phyloP scores from a whole-genome alignment of 1,139 yeast species.

The Geotrichum bryndzae region DNA sequence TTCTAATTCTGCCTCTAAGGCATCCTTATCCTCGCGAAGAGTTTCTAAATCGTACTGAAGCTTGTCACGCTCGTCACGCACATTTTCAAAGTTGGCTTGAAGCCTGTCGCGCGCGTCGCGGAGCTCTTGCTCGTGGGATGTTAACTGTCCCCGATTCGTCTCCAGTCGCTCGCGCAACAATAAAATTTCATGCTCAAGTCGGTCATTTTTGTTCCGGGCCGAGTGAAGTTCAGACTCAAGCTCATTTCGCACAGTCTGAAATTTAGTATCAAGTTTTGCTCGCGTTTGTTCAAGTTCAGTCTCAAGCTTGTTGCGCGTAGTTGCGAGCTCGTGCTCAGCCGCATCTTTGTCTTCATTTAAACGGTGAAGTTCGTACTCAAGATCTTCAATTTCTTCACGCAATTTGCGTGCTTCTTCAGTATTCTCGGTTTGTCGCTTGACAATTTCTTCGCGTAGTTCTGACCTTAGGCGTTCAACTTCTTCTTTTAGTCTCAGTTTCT shows the following conservation, averaged over 20 bases:
- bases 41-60: not conserved
- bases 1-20: not conserved
- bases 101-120: not conserved
- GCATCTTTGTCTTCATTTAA: not conserved
- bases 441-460: constrained; percentile 19
- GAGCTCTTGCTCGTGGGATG: not conserved
- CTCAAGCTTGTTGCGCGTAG: not conserved
- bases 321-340: not conserved
- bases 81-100: not conserved
- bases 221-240: not conserved
- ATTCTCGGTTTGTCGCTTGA: constrained; percentile 20
- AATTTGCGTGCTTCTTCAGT: constrained; percentile 21
- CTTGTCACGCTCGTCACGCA: not conserved
- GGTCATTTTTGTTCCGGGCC: not conserved
- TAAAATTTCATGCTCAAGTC: not conserved
- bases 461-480: constrained; percentile 17
- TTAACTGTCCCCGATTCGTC: not conserved
- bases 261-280: not conserved
- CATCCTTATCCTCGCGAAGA: not conserved
- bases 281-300: not conserved
- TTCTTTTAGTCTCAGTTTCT: constrained; percentile 12
- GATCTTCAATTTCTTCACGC: constrained; percentile 9
- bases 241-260: not conserved
- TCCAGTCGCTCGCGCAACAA: not conserved
- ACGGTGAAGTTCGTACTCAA: not conserved